Conservation (phyloP, 768 basidiomycete genomes). For the Cubamyces sp. region DNA sequence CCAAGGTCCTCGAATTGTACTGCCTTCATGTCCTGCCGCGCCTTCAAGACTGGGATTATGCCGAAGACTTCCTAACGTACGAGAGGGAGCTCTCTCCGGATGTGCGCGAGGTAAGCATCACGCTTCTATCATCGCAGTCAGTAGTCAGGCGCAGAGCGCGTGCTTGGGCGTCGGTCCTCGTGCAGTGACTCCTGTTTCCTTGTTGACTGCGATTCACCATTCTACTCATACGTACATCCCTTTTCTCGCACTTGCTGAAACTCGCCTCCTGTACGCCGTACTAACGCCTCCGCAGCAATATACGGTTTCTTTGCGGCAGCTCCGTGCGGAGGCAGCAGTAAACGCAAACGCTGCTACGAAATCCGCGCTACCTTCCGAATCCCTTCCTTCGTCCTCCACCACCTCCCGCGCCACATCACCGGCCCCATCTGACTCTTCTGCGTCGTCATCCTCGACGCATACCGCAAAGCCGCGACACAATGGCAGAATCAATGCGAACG, state of each 20-base stretch:
- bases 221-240: too few species aligned
- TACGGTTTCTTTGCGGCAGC: constrained; percentile 29
- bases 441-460: constrained; percentile 73
- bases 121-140: constrained; percentile 6
- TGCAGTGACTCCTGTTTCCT: too few species aligned
- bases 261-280: neutral
- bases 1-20: constrained; percentile 77
- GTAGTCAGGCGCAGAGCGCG: neutral
- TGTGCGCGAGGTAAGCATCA: constrained; percentile 53
- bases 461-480: constrained; percentile 64
- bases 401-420: constrained; percentile 47
- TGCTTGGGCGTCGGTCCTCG: too few species aligned
- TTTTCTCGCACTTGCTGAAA: neutral
- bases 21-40: constrained; percentile 73
- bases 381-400: constrained; percentile 55
- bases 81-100: constrained; percentile 63
- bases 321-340: constrained; percentile 28
- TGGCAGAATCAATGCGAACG: constrained; percentile 34
- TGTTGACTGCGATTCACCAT: too few species aligned
- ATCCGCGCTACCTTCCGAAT: constrained; percentile 34
- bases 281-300: constrained; percentile 21
- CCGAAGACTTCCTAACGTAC: constrained; percentile 72
- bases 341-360: constrained; percentile 32
- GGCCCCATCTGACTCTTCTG: constrained; percentile 52
- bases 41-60: constrained; percentile 80